Base-by-base conservation (phyloP, 2,329 filamentous ascomycete genomes). In the Lecanicillium sp. region DNA sequence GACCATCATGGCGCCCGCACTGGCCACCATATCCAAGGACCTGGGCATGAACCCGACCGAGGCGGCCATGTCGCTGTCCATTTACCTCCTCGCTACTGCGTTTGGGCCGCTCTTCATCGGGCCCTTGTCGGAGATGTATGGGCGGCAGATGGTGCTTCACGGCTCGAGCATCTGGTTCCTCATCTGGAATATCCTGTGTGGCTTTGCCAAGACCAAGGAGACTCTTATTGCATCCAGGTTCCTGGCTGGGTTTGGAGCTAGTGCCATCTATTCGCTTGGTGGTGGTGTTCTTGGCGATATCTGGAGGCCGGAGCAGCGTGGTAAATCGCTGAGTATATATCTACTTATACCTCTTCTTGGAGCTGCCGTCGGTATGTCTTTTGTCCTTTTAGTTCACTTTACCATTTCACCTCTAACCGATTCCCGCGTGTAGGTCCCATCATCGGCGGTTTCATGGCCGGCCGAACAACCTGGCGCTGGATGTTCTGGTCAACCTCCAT, bases 1-100 rank as follows among this genome's bases (percentile, higher is more conserved):
- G 4, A 70, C 69, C 1, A 72, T 74, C 49, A 68, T 73, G 56
- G 69, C 71, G 0, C 69, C 69, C 0, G 68, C 68, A 0, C 46
- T 81, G 18, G 46, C 60, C 2, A 49, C 61, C 2, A 72, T 81
- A 32, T 63, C 67, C 5, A 49, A 51, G 2, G 72, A 79, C 29
- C 57, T 81, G 11, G 31, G 68, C 30, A 77, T 80, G 51, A 65
- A 49, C 5, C 53, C 61, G 6, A 55, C 57, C 28, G 61, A 73
- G 46, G 58, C 75, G 3, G 64, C 65, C 29, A 62, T 80, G 52
- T 50, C 64, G 0, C 44, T 71, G 15, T 69, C 64, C 3, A 63
- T 67, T 4, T 70, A 65, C 40, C 46, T 68, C 0, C 52, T 66
- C 0, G 64, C 65, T 0, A 64, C 58, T 2, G 66, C 64, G 0